A percentile compares a stretch with the other conserved stretches of the same genome.
phyloP scores from a whole-genome alignment of 805 yeast genomes.

The Yarrowia phangngaensis region DNA sequence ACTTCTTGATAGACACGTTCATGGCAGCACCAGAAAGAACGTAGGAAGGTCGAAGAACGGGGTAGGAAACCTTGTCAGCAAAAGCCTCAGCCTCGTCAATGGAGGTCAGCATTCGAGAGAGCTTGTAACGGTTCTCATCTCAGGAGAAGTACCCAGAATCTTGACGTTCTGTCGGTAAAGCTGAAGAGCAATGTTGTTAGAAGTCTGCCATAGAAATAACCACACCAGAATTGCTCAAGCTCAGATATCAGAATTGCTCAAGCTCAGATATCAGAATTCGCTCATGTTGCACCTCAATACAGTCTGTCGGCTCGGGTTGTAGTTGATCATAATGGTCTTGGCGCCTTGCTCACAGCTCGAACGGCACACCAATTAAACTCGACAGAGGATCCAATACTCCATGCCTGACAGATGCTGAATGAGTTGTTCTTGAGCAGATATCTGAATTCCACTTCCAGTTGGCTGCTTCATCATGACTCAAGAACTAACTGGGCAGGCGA shows the following conservation, averaged over 20 bases:
- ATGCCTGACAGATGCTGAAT: too few relatives aligned
- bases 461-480: too few relatives aligned
- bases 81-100: constrained; percentile 87
- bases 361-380: constrained; percentile 99
- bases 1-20: too few relatives aligned
- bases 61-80: constrained; percentile 86
- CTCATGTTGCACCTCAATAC: constrained; percentile 87
- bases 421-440: too few relatives aligned
- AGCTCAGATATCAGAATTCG: constrained; percentile 89
- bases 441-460: too few relatives aligned
- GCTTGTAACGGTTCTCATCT: constrained; percentile 96
- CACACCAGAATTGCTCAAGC: constrained; percentile 84
- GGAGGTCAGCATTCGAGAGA: constrained; percentile 94
- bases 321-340: constrained; percentile 94
- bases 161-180: constrained; percentile 92
- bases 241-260: constrained; percentile 89
- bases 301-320: constrained; percentile 97
- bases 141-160: constrained; percentile 95
- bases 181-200: constrained; percentile 91
- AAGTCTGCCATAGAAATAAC: constrained; percentile 96
- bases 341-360: constrained; percentile 77
- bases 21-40: constrained; percentile 98
- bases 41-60: constrained; percentile 95
- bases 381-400: constrained; percentile 97
- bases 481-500: too few relatives aligned